Evolutionary conservation across 106 monocot genomes (phyloP).

Genomic region (Hemerocallis citrina): DNA sequence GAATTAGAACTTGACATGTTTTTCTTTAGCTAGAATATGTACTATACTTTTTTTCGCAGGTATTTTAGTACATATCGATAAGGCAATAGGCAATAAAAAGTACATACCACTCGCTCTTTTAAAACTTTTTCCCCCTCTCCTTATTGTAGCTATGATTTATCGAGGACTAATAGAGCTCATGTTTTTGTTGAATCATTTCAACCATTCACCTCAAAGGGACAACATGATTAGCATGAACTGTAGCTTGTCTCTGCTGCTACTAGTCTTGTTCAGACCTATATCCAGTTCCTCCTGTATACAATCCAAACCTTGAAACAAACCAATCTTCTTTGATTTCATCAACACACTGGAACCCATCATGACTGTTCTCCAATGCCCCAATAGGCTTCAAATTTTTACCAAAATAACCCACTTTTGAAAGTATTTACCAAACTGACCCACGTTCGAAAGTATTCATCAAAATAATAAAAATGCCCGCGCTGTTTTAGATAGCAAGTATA

Average conservation of each 20-base stretch:
- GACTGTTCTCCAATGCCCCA: neutral
- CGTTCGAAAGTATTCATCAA: too few species aligned
- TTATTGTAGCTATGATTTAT: neutral
- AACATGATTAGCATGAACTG: slow-evolving; percentile 50
- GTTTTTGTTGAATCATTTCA: slow-evolving; percentile 34
- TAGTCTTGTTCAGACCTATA: neutral
- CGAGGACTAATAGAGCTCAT: slow-evolving; percentile 32
- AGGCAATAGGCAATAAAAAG: too few species aligned
- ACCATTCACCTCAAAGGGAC: slow-evolving; percentile 42
- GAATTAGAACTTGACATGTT: too few species aligned
- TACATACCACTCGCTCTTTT: too few species aligned
- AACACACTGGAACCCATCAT: neutral
- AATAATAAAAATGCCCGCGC: too few species aligned
- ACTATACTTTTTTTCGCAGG: too few species aligned
- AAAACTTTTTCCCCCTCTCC: neutral
- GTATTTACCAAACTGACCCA: too few species aligned
- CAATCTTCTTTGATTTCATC: neutral
- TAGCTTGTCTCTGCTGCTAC: slow-evolving; percentile 5
- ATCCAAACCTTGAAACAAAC: neutral
- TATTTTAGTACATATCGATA: too few species aligned
- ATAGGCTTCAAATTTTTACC: too few species aligned
- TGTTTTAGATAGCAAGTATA: too few species aligned
- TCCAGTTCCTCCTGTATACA: slow-evolving; percentile 10
- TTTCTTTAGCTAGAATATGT: too few species aligned
- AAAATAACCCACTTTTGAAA: too few species aligned